These are phyloP conservation scores for Cryptococcus neoformans DNA, from an alignment of 1,284 basidiomycete species.

Conservation along the genomic window DNA sequence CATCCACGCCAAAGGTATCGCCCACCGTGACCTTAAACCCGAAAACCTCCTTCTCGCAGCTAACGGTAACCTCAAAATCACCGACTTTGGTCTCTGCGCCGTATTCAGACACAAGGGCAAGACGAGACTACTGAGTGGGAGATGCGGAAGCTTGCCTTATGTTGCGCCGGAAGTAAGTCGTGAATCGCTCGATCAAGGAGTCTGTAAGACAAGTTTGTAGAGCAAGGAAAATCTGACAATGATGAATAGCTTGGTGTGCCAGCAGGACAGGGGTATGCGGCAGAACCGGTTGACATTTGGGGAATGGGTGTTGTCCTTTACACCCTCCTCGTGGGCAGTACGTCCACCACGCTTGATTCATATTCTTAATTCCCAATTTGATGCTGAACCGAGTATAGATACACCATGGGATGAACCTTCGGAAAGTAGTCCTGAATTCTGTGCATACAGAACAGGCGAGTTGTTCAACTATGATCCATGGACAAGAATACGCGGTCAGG, in stretches of 20 bases:
- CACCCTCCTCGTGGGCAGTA: slow-evolving; percentile 87
- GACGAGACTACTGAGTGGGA: slow-evolving; percentile 70
- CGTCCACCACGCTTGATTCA: slow-evolving; percentile 40
- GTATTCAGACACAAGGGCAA: slow-evolving; percentile 88
- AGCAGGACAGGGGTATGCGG: slow-evolving; percentile 62
- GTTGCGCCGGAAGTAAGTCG: slow-evolving; percentile 80
- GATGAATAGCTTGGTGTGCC: slow-evolving; percentile 32
- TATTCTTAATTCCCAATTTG: not conserved
- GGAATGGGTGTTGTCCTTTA: slow-evolving; percentile 95
- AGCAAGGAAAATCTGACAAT: not conserved
- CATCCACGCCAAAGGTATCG: slow-evolving; percentile 86
- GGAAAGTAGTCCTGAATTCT: slow-evolving; percentile 69
- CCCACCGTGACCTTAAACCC: slow-evolving; percentile 94
- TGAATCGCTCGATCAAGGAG: not conserved
- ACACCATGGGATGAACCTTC: slow-evolving; percentile 99
- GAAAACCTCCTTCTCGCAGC: slow-evolving; percentile 86
- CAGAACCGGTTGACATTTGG: slow-evolving; percentile 95
- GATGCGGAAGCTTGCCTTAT: slow-evolving; percentile 93
- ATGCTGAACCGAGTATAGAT: slow-evolving; percentile 55
- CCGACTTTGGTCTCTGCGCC: slow-evolving; percentile 91
- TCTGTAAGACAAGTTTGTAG: not conserved
- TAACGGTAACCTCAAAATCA: slow-evolving; percentile 77
- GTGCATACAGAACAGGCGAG: slow-evolving; percentile 68
- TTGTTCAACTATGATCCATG: slow-evolving; percentile 79
- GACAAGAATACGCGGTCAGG: slow-evolving; percentile 63